A percentile compares a stretch with the other conserved stretches of the same genome.
Conservation (phyloP, 2,329 filamentous ascomycete genomes). For the Polytolypa hystricis region DNA sequence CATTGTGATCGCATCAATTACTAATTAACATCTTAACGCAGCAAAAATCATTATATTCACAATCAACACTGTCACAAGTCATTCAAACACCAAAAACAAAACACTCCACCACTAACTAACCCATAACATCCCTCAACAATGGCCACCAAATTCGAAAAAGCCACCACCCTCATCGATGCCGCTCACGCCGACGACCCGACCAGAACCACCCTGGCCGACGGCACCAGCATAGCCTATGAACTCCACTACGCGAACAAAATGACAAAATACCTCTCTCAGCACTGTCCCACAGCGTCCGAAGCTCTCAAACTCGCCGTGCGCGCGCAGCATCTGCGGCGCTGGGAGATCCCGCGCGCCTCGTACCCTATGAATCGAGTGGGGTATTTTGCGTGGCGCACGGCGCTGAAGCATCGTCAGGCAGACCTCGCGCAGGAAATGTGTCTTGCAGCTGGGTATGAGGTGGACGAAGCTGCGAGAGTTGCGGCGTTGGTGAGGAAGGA, state of each 20-base stretch:
- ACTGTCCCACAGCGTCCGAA: constrained; percentile 52
- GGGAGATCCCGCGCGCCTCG: constrained; percentile 64
- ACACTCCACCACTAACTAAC: neutral
- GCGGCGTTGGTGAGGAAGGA: constrained; percentile 70
- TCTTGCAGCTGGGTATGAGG: constrained; percentile 37
- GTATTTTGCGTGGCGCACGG: constrained; percentile 70
- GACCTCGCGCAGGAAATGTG: constrained; percentile 48
- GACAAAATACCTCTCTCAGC: constrained; percentile 58
- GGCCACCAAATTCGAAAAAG: constrained; percentile 29
- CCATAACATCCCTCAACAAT: constrained; percentile 12
- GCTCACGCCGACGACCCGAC: constrained; percentile 60
- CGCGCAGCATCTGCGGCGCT: constrained; percentile 75
- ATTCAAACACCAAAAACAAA: neutral
- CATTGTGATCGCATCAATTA: neutral
- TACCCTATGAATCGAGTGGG: constrained; percentile 66
- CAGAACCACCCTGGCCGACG: constrained; percentile 32
- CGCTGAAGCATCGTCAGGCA: constrained; percentile 61
- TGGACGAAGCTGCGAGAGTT: constrained; percentile 49
- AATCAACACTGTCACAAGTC: neutral
- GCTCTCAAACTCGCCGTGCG: constrained; percentile 64
- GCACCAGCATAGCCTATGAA: constrained; percentile 54
- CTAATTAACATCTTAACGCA: neutral
- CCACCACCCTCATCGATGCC: constrained; percentile 59
- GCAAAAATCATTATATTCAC: neutral
- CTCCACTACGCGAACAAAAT: constrained; percentile 73